These are phyloP conservation scores for Cercis canadensis DNA, from an alignment of 306 rosid species.

Conservation along the genomic window DNA sequence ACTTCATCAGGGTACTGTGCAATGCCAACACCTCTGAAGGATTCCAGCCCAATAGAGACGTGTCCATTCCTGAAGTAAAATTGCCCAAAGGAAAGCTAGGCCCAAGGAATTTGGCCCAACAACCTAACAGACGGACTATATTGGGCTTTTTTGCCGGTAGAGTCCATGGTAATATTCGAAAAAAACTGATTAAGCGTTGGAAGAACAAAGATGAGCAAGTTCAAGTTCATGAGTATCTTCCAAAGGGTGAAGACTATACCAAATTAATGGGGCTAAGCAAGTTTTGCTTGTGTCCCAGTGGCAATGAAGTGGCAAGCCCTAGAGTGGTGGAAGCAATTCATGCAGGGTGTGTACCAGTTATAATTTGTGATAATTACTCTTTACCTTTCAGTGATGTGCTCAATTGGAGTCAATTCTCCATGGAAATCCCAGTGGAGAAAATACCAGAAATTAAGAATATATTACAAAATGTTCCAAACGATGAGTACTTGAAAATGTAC, in stretches of 20 bases:
- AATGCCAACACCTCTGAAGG: conserved; percentile 86
- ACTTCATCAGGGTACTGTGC: conserved; percentile 69
- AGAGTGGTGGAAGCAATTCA: conserved; percentile 75
- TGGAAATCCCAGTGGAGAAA: conserved; percentile 52
- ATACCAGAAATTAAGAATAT: conserved; percentile 65
- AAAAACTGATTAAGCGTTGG: conserved; percentile 59
- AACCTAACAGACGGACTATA: conserved; percentile 46
- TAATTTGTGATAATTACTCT: conserved; percentile 58
- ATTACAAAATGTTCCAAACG: conserved; percentile 47
- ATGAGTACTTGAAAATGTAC: conserved; percentile 53
- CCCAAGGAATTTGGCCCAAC: conserved; percentile 35
- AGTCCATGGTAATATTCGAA: conserved; percentile 63
- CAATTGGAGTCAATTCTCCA: conserved; percentile 69
- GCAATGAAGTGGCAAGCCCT: conserved; percentile 85
- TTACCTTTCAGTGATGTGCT: conserved; percentile 84
- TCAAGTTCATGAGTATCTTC: conserved; percentile 68
- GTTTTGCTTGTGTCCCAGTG: conserved; percentile 89
- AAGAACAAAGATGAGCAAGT: conserved; percentile 63
- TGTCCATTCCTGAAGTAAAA: conserved; percentile 73
- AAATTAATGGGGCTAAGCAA: conserved; percentile 61
- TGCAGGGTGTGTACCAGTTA: conserved; percentile 77
- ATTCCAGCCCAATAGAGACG: conserved; percentile 59
- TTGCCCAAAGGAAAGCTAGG: conserved; percentile 58
- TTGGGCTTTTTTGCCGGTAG: conserved; percentile 78
- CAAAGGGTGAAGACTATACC: conserved; percentile 57